Evolutionary conservation across 129 eudicot species (phyloP).

Genomic region (Silybum marianum): DNA sequence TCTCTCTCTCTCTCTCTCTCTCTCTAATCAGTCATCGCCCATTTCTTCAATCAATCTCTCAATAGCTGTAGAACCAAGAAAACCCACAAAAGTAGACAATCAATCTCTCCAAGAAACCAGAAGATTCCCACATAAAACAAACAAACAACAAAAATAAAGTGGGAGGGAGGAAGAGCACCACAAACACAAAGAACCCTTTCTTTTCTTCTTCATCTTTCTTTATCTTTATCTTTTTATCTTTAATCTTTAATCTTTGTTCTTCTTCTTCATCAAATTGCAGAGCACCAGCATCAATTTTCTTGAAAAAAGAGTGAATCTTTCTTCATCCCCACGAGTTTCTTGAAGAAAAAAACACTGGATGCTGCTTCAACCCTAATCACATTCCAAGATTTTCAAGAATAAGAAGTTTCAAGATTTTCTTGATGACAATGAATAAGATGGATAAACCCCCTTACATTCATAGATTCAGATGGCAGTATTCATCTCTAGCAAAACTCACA

Average conservation of each 20-base stretch:
- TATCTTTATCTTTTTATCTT: slow-evolving; percentile 12
- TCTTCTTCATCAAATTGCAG: slow-evolving; percentile 16
- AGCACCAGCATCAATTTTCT: not conserved
- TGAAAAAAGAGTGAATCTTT: not conserved
- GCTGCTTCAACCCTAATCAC: slow-evolving; percentile 7
- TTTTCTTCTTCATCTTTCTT: slow-evolving; percentile 9
- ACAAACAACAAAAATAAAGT: slow-evolving; percentile 11
- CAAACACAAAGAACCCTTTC: not conserved
- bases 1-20: slow-evolving; percentile 47
- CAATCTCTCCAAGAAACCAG: slow-evolving; percentile 60
- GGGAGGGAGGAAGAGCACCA: not conserved
- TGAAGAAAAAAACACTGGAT: not conserved
- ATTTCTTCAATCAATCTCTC: slow-evolving; percentile 33
- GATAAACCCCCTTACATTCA: slow-evolving; percentile 60
- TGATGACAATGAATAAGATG: slow-evolving; percentile 53
- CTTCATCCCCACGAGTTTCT: slow-evolving; percentile 21
- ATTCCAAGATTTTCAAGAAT: slow-evolving; percentile 10
- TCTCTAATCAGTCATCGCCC: slow-evolving; percentile 43
- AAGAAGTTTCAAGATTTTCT: not conserved
- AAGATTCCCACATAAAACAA: slow-evolving; percentile 50
- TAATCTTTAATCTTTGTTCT: not conserved
- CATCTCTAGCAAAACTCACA: slow-evolving; percentile 67
- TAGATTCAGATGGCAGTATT: slow-evolving; percentile 51
- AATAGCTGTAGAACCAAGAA: slow-evolving; percentile 27
- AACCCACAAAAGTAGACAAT: slow-evolving; percentile 36